phyloP scores from a whole-genome alignment of 2,329 filamentous ascomycete species.

The Microcera coccophila region DNA sequence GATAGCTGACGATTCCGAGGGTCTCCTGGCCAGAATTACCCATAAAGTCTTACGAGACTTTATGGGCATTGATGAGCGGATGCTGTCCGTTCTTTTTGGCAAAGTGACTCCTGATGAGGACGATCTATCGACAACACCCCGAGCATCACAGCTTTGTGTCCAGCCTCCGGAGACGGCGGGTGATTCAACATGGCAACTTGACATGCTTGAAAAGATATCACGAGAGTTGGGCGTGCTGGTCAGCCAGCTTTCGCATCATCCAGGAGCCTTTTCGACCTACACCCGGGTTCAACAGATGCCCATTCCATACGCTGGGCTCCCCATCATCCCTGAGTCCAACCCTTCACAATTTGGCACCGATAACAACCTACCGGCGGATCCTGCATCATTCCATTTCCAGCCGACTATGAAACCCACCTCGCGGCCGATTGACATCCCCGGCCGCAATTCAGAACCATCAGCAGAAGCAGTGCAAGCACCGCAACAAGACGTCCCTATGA shows the following conservation, averaged over 20 bases:
- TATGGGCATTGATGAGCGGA: conserved; percentile 82
- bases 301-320: conserved; percentile 74
- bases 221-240: conserved; percentile 82
- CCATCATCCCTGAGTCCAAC: conserved; percentile 55
- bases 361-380: conserved; percentile 18
- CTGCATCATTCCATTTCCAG: conserved; percentile 39
- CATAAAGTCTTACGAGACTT: conserved; percentile 82
- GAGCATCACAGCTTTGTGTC: conserved; percentile 36
- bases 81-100: conserved; percentile 83
- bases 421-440: conserved; percentile 36
- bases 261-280: conserved; percentile 85
- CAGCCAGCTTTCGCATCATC: conserved; percentile 72
- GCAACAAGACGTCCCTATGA: conserved; percentile 23
- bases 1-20: conserved; percentile 53
- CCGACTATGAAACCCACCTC: conserved; percentile 42
- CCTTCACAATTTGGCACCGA: conserved; percentile 30
- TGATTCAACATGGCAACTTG: conserved; percentile 63
- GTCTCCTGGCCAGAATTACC: conserved; percentile 77
- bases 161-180: conserved; percentile 29
- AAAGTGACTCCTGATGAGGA: conserved; percentile 62
- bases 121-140: conserved; percentile 46
- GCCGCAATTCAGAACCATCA: conserved; percentile 22
- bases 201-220: conserved; percentile 78
- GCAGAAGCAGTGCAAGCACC: conserved; percentile 18
- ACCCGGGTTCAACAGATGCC: conserved; percentile 59